A percentile compares a stretch with the other conserved stretches of the same genome.
Evolutionary conservation across 352 stramenopile genomes (phyloP).

Genomic region (Globisporangium abappressorium): DNA sequence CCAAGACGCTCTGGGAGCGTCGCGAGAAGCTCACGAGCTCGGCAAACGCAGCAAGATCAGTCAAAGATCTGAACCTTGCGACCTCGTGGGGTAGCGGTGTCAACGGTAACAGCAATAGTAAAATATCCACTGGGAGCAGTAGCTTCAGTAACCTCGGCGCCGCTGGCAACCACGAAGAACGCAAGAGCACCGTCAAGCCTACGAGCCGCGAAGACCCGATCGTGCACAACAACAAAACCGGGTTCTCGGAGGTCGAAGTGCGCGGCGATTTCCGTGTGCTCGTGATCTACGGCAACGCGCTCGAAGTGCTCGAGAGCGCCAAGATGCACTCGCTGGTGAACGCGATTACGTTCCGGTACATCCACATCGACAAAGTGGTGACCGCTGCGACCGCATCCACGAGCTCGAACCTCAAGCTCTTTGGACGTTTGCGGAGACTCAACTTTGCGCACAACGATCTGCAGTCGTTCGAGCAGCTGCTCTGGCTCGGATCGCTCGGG

Average conservation of each 20-base stretch:
- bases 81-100: constrained; percentile 12
- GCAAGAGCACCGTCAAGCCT: constrained; percentile 27
- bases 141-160: background rate
- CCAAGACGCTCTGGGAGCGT: constrained; percentile 42
- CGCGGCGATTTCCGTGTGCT: constrained; percentile 65
- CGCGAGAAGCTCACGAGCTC: constrained; percentile 10
- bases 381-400: constrained; percentile 27
- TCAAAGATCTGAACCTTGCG: constrained; percentile 5
- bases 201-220: constrained; percentile 45
- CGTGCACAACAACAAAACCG: constrained; percentile 47
- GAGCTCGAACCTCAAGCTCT: constrained; percentile 56
- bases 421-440: constrained; percentile 47
- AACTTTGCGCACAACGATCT: constrained; percentile 73
- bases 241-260: constrained; percentile 74
- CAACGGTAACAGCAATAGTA: constrained; percentile 8
- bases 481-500: constrained; percentile 50
- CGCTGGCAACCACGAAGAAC: constrained; percentile 23
- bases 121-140: constrained; percentile 5
- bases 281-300: constrained; percentile 61
- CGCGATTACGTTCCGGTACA: constrained; percentile 63
- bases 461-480: constrained; percentile 55
- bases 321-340: constrained; percentile 55
- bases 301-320: constrained; percentile 55
- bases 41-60: background rate
- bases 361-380: constrained; percentile 44